Evolutionary conservation across 2,329 filamentous ascomycete species (phyloP), one percentile per base, ranked within the genome.

Genomic region (Monosporascus cannonballus): DNA sequence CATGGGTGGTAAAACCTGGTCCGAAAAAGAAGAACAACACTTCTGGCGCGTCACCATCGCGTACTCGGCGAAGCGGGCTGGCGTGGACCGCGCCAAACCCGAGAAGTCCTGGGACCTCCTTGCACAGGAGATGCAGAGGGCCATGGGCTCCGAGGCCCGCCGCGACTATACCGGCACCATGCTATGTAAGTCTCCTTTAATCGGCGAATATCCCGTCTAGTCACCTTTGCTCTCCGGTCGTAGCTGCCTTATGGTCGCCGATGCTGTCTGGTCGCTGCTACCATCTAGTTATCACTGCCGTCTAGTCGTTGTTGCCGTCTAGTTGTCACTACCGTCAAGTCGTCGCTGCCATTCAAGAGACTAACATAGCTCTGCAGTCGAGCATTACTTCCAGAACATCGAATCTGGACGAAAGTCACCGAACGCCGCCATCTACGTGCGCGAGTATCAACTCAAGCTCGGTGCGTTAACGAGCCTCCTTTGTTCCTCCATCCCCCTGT

Each of bases 1-100:
- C 47, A 70, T 81, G 77, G 76, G 73, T 5, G 78, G 77, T 24
- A 79, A 73, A 55, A 65, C 73, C 5, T 82, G 79, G 79, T 72
- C 74, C 0, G 53, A 53, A 0, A 63, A 70, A 1, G 79, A 82
- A 55, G 79, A 82, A 62, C 51, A 59, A 1, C 64, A 73, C 56
- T 81, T 80, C 59, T 82, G 78, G 79, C 63, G 64, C 8, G 56
- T 58, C 3, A 61, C 72, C 25, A 60, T 77, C 1, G 67, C 71
- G 1, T 59, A 63, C 6, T 76, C 73, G 0, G 61, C 66, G 2
- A 72, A 69, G 50, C 63, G 68, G 3, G 54, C 55, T 24, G 66
- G 62, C 8, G 51, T 54, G 6, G 58, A 66, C 48, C 51, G 47
- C 3, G 62, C 65, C 34, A 67, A 64, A 48, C 30, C 51, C 1